Evolutionary conservation across 495 filamentous ascomycete genomes (phyloP).

Genomic region (Bathelium albidoporum): DNA sequence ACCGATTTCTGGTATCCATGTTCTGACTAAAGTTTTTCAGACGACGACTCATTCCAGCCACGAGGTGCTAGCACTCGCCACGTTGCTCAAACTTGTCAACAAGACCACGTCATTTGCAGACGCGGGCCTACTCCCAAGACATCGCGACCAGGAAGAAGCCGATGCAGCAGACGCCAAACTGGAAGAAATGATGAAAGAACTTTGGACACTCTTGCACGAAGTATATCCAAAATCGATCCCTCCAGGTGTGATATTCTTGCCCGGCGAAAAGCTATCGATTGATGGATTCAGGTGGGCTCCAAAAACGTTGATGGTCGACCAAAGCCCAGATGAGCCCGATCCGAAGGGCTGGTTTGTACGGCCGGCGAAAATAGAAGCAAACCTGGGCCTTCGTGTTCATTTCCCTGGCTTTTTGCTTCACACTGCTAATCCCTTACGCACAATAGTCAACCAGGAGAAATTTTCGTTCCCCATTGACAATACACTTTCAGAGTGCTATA

Average conservation of each 20-base stretch:
- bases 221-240: background rate
- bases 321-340: background rate
- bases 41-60: background rate
- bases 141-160: no score
- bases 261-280: background rate
- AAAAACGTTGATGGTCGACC: background rate
- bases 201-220: background rate
- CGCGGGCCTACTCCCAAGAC: background rate
- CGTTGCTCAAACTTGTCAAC: background rate
- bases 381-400: background rate
- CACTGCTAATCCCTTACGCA: background rate
- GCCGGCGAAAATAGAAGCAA: background rate
- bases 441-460: background rate
- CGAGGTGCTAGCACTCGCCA: background rate
- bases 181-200: background rate
- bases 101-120: background rate
- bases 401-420: background rate
- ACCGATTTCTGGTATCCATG: background rate
- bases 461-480: background rate
- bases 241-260: background rate
- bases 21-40: background rate
- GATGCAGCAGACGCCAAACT: background rate
- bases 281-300: background rate
- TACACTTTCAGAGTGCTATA: background rate
- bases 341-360: background rate